Base-by-base conservation (phyloP, 2,329 filamentous ascomycete species). In the Ophiostoma ips region DNA sequence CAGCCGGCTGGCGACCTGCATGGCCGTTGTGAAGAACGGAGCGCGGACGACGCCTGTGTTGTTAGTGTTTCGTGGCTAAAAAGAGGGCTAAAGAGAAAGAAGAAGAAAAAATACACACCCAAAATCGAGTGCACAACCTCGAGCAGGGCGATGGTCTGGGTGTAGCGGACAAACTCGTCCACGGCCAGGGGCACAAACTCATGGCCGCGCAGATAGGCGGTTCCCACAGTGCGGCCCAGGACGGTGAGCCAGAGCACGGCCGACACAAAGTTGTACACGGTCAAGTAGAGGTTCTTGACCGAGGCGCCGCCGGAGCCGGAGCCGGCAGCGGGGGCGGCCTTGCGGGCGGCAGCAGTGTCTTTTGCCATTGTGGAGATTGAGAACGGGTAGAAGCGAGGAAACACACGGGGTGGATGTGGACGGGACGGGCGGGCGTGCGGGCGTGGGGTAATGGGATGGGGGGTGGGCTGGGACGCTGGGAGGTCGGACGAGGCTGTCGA, bases 1-100 rank as follows among this genome's bases (percentile, higher is more conserved):
- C 60, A 94, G 77, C 48, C 92, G 87, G 52, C 81, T 87, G 19
- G 84, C 76, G 55, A 96, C 89, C 67, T 98, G 92, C 81, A 95
- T 88, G 35, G 77, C 66, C 6, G 92, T 96, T 5, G 92, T 96
- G 58, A 83, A 58, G 59, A 95, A 65, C 2, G 90, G 88, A 1
- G 90, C 83, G 60, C 90, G 81, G 48, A 98, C 90, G 60, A 96
- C 64, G 52, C 87, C 86, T 89, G 37, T 35, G n/a, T n/a, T n/a
- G n/a, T n/a, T n/a, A n/a, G n/a, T n/a, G n/a, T n/a, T n/a, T n/a
- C n/a, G n/a, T n/a, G n/a, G n/a, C n/a, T n/a, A n/a, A n/a, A n/a
- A n/a, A n/a, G n/a, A n/a, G n/a, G n/a, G n/a, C n/a, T n/a, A n/a
- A n/a, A n/a, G n/a, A n/a, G n/a, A n/a, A n/a, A n/a, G n/a, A n/a